phyloP scores from a whole-genome alignment of 2,329 filamentous ascomycete genomes.

The Hymenoscyphus fructigenus region DNA sequence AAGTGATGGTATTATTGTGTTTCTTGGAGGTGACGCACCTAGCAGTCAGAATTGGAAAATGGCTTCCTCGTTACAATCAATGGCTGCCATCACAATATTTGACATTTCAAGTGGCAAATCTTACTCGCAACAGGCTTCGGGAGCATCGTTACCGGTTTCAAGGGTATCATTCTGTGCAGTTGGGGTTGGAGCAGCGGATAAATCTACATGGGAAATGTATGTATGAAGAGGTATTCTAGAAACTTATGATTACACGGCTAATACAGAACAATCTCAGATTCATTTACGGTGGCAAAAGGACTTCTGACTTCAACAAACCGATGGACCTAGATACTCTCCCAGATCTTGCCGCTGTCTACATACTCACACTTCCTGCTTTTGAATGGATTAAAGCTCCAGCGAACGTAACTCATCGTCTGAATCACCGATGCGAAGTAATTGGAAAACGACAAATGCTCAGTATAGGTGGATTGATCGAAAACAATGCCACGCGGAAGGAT shows the following conservation, averaged over 20 bases:
- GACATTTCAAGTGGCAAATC: slow-evolving; percentile 16
- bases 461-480: slow-evolving; percentile 13
- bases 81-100: slow-evolving; percentile 14
- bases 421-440: slow-evolving; percentile 18
- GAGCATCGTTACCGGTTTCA: slow-evolving; percentile 8
- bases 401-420: slow-evolving; percentile 10
- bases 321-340: neutral
- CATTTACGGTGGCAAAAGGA: neutral
- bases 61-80: neutral
- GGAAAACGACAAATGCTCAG: slow-evolving; percentile 19
- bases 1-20: slow-evolving; percentile 17
- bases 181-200: slow-evolving; percentile 11
- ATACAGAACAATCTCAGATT: neutral
- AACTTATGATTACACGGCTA: neutral
- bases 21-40: slow-evolving; percentile 15
- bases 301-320: neutral
- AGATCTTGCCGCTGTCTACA: slow-evolving; percentile 16
- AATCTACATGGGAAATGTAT: slow-evolving; percentile 18
- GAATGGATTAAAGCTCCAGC: slow-evolving; percentile 15
- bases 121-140: slow-evolving; percentile 15
- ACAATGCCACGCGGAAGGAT: slow-evolving; percentile 4
- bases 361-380: slow-evolving; percentile 21
- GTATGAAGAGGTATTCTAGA: neutral
- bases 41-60: neutral
- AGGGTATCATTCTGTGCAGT: slow-evolving; percentile 12